These are phyloP conservation scores for Ulota crispa DNA, from an alignment of 225 moss, liverwort and hornwort species.

Conservation along the genomic window DNA sequence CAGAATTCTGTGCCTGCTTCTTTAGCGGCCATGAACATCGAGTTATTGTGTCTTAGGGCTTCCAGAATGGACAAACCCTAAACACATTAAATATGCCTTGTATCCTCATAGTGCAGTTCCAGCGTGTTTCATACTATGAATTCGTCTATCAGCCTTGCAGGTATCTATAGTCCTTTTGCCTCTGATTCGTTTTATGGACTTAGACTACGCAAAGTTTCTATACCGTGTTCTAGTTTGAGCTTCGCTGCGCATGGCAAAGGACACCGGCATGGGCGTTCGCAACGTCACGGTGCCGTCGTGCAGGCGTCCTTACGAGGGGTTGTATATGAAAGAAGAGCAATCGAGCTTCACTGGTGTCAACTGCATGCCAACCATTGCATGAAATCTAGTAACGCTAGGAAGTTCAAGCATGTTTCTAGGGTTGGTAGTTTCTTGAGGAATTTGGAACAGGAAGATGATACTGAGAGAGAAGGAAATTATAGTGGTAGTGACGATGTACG, in stretches of 20 bases:
- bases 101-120: conserved; percentile 15
- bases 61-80: background rate
- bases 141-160: conserved; percentile 31
- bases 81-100: background rate
- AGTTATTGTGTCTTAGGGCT: background rate
- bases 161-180: conserved; percentile 17
- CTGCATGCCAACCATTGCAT: background rate
- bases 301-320: conserved; percentile 24
- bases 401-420: conserved; percentile 30
- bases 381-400: conserved; percentile 6
- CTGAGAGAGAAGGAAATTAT: conserved; percentile 9
- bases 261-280: conserved; percentile 5
- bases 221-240: conserved; percentile 2
- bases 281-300: conserved; percentile 9
- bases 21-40: background rate
- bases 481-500: conserved; percentile 3
- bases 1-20: background rate
- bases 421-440: conserved; percentile 46
- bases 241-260: background rate
- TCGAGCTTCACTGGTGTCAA: conserved; percentile 18
- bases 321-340: conserved; percentile 14
- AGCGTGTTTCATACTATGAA: conserved; percentile 21
- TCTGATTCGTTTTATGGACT: conserved; percentile 23
- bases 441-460: conserved; percentile 49
- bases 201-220: conserved; percentile 19